phyloP scores from a whole-genome alignment of 2,329 filamentous ascomycete genomes.

The Trematosphaeria pertusa region DNA sequence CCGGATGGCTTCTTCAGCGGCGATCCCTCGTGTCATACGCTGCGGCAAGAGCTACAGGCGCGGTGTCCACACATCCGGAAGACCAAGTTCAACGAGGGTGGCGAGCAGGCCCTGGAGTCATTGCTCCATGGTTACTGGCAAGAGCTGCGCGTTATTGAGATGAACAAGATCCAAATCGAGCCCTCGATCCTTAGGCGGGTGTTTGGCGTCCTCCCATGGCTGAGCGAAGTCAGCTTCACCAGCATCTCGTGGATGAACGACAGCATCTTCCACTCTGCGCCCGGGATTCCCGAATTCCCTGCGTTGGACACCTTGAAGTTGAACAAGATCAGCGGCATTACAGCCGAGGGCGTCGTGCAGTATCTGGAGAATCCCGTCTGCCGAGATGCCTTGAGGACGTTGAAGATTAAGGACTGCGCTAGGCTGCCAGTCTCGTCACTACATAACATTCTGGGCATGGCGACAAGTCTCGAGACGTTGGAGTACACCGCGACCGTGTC shows the following conservation, averaged over 20 bases:
- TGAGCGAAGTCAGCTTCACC: slow-evolving; percentile 78
- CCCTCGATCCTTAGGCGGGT: slow-evolving; percentile 73
- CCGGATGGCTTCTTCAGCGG: slow-evolving; percentile 87
- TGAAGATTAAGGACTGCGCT: slow-evolving; percentile 73
- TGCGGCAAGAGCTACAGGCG: slow-evolving; percentile 84
- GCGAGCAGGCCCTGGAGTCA: slow-evolving; percentile 77
- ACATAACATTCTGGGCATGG: slow-evolving; percentile 66
- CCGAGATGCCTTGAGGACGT: slow-evolving; percentile 66
- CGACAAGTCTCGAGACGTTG: slow-evolving; percentile 65
- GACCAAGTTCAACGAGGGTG: slow-evolving; percentile 82
- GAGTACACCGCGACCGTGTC: slow-evolving; percentile 64
- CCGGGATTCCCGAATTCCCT: slow-evolving; percentile 75
- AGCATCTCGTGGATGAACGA: slow-evolving; percentile 76
- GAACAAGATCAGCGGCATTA: slow-evolving; percentile 74
- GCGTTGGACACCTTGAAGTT: slow-evolving; percentile 76
- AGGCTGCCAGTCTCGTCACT: slow-evolving; percentile 70
- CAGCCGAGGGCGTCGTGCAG: slow-evolving; percentile 70
- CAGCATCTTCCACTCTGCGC: slow-evolving; percentile 72
- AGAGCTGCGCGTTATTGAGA: slow-evolving; percentile 74
- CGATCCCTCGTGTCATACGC: slow-evolving; percentile 74
- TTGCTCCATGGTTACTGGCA: slow-evolving; percentile 73
- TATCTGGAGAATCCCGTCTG: slow-evolving; percentile 68
- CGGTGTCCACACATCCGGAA: slow-evolving; percentile 84
- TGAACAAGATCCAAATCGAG: slow-evolving; percentile 73
- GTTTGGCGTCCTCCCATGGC: slow-evolving; percentile 68